Evolutionary conservation across 2,329 filamentous ascomycete genomes (phyloP).

Genomic region (Pyrenophora seminiperda): DNA sequence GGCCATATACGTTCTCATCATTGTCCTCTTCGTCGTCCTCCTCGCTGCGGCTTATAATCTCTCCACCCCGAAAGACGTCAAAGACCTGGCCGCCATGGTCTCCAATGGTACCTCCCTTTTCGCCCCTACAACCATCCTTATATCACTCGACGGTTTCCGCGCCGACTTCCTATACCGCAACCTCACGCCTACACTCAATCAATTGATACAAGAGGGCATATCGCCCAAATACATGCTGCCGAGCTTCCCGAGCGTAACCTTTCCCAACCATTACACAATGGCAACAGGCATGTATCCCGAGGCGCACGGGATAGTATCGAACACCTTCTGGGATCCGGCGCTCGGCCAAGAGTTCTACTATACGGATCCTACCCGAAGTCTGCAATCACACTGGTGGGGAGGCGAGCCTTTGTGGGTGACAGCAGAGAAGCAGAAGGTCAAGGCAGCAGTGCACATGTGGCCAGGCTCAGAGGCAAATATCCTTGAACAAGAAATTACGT

Average conservation of each 20-base stretch:
- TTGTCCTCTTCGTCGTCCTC: constrained; percentile 60
- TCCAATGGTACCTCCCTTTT: constrained; percentile 89
- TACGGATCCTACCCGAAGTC: constrained; percentile 73
- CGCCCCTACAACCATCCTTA: constrained; percentile 86
- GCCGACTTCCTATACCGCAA: constrained; percentile 88
- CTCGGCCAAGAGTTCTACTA: constrained; percentile 84
- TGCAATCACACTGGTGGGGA: constrained; percentile 91
- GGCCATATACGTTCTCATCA: constrained; percentile 52
- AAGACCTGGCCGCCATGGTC: constrained; percentile 42
- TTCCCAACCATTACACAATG: constrained; percentile 91
- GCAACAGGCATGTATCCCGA: constrained; percentile 93
- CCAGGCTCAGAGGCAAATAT: constrained; percentile 92
- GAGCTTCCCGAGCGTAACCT: constrained; percentile 94
- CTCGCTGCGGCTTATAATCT: constrained; percentile 62
- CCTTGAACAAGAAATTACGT: constrained; percentile 72
- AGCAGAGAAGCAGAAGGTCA: constrained; percentile 79
- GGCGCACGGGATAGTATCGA: constrained; percentile 89
- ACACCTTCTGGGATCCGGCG: constrained; percentile 88
- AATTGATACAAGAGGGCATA: constrained; percentile 80
- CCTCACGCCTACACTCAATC: constrained; percentile 79
- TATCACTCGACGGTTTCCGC: constrained; percentile 94
- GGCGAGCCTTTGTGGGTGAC: constrained; percentile 95
- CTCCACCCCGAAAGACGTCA: constrained; percentile 45
- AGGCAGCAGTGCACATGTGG: constrained; percentile 96
- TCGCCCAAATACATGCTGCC: constrained; percentile 92